These are phyloP conservation scores for Coccomyxa subellipsoidea DNA, from an alignment of 163 green algal species.

Conservation along the genomic window DNA sequence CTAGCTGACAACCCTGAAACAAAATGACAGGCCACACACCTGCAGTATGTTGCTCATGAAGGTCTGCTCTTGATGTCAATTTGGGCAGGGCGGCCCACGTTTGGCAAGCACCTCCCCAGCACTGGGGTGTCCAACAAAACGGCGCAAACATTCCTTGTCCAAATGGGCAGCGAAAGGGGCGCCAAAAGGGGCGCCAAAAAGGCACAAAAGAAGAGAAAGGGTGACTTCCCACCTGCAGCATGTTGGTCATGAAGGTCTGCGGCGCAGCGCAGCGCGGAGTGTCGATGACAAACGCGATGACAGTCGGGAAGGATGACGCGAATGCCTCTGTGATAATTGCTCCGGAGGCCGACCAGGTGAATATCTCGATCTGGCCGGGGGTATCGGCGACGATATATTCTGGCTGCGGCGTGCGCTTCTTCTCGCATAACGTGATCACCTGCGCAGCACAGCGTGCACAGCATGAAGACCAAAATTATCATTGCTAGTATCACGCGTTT, in stretches of 20 bases:
- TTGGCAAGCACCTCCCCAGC: too few relatives aligned
- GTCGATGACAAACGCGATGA: slow-evolving; percentile 89
- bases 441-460: slow-evolving; percentile 23
- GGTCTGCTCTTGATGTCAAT: too few relatives aligned
- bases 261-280: slow-evolving; percentile 71
- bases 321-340: slow-evolving; percentile 90
- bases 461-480: background rate
- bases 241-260: slow-evolving; percentile 98
- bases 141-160: too few relatives aligned
- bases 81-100: too few relatives aligned
- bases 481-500: too few relatives aligned
- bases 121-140: too few relatives aligned
- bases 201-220: too few relatives aligned
- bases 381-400: slow-evolving; percentile 92
- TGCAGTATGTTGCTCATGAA: too few relatives aligned
- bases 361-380: slow-evolving; percentile 98
- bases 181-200: too few relatives aligned
- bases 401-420: slow-evolving; percentile 67
- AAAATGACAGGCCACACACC: too few relatives aligned
- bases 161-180: too few relatives aligned
- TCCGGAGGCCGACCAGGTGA: slow-evolving; percentile 92
- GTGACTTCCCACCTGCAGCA: slow-evolving; percentile 95
- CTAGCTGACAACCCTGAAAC: too few relatives aligned
- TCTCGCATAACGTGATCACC: slow-evolving; percentile 80
- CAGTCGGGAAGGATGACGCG: slow-evolving; percentile 76